Percentiles rank a stretch among this genome's conserved stretches.
These are phyloP conservation scores for Ananas comosus DNA, from an alignment of 176 grass and related monocot genomes.

Conservation along the genomic window DNA sequence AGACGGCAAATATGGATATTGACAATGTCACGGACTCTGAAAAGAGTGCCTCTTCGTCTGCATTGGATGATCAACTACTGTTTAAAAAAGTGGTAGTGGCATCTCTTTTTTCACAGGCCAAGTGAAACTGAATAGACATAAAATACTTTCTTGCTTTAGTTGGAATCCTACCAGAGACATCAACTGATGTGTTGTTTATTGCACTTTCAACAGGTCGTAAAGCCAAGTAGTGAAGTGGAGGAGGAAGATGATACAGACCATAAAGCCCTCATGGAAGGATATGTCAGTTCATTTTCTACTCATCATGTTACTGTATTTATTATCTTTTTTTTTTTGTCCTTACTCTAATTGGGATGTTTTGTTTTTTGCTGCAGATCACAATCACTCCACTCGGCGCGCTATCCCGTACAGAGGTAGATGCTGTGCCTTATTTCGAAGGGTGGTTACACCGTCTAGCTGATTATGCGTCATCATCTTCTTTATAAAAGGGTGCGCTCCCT, in stretches of 20 bases:
- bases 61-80: slow-evolving; percentile 44
- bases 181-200: slow-evolving; percentile 16
- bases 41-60: slow-evolving; percentile 24
- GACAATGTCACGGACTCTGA: slow-evolving; percentile 36
- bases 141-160: slow-evolving; percentile 5
- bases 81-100: slow-evolving; percentile 84
- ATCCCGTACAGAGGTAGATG: slow-evolving; percentile 50
- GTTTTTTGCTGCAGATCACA: slow-evolving; percentile 59
- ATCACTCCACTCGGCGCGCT: slow-evolving; percentile 70
- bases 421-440: slow-evolving; percentile 49
- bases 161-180: slow-evolving; percentile 16
- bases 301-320: slow-evolving; percentile 13
- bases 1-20: slow-evolving; percentile 82
- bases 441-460: slow-evolving; percentile 32
- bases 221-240: slow-evolving; percentile 26
- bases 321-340: background rate
- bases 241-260: slow-evolving; percentile 57
- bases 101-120: slow-evolving; percentile 5
- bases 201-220: slow-evolving; percentile 33
- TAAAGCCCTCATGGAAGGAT: slow-evolving; percentile 66
- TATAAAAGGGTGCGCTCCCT: slow-evolving; percentile 8
- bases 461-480: slow-evolving; percentile 24
- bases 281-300: slow-evolving; percentile 47
- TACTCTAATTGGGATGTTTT: slow-evolving; percentile 17
- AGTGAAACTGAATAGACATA: background rate